Conservation (phyloP, 352 stramenopile species). For the Phytopythium montanum region DNA sequence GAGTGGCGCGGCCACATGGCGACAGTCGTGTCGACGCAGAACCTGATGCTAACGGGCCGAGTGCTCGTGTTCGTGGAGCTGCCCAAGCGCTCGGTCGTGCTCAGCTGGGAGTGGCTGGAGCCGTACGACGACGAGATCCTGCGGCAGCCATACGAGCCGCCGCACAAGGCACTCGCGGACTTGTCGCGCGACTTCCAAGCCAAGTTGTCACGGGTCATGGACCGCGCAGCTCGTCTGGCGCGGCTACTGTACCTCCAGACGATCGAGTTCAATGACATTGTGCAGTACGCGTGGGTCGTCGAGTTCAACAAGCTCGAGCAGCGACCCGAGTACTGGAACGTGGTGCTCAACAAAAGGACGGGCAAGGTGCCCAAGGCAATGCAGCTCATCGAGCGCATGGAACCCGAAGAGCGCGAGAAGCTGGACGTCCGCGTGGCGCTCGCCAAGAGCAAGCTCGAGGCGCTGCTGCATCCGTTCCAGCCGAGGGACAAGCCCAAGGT, state of each 20-base stretch:
- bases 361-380: constrained; percentile 48
- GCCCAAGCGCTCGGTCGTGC: constrained; percentile 50
- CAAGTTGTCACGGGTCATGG: constrained; percentile 31
- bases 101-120: constrained; percentile 50
- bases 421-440: constrained; percentile 52
- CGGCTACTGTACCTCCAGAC: constrained; percentile 59
- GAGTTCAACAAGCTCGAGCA: constrained; percentile 55
- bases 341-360: constrained; percentile 63
- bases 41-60: constrained; percentile 50
- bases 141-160: constrained; percentile 37
- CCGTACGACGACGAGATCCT: constrained; percentile 40
- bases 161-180: constrained; percentile 22
- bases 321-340: constrained; percentile 69
- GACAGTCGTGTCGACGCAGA: constrained; percentile 59
- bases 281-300: constrained; percentile 63
- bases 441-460: constrained; percentile 47
- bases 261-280: constrained; percentile 65
- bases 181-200: constrained; percentile 32
- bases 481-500: constrained; percentile 40
- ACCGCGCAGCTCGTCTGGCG: constrained; percentile 27
- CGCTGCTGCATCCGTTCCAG: constrained; percentile 53
- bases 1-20: constrained; percentile 45
- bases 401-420: constrained; percentile 39
- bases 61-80: constrained; percentile 58
- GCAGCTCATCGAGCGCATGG: constrained; percentile 57